Base-by-base conservation (phyloP, 176 grass and related monocot genomes). In the Aegilops speltoides region DNA sequence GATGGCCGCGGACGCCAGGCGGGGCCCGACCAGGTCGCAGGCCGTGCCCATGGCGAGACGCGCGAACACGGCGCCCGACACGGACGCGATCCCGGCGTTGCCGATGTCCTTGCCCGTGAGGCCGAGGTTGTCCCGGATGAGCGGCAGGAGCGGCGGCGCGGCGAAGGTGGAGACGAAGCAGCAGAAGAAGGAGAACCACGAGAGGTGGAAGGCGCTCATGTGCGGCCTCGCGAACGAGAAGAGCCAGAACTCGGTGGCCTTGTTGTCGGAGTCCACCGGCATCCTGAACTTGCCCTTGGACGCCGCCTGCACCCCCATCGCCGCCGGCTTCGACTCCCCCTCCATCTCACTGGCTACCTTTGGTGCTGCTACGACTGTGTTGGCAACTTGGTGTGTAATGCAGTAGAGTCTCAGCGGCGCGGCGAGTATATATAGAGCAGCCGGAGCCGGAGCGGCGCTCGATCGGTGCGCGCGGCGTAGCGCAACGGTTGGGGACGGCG, bases 121-220 rank as follows among this genome's bases (percentile, higher is more conserved):
- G 0, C 86, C 90, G 11, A 98, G 93, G 50, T 91, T 95, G 81
- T 98, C 96, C 5, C 96, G 84, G 77, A 98, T 98, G 17, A 98
- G 46, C 26, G 96, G 93, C 28, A 98, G 82, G 26, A 98, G 93
- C 46, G 96, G 96, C 45, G 96, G 93, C 23, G 96, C 93, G 0
- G 96, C 93, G 73, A 98, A 98, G 84, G 93, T 92, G 61, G 96
- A 98, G 11, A 94, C 88, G 82, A 98, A 98, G 84, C 96, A 98
- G 88, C 90, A 94, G 86, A 98, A 98, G 93, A 98, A 98, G 91
- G 96, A 98, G 91, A 95, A 98, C 96, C 96, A 98, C 1, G 96
- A 93, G 3, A 95, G 76, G 72, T 98, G 96, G 93, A 98, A 98
- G 34, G 93, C 88, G 29, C 86, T 79, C 96, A 98, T 98, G 86